These are phyloP conservation scores for Ganoderma sinense DNA, from an alignment of 1,284 basidiomycete species.

Conservation along the genomic window DNA sequence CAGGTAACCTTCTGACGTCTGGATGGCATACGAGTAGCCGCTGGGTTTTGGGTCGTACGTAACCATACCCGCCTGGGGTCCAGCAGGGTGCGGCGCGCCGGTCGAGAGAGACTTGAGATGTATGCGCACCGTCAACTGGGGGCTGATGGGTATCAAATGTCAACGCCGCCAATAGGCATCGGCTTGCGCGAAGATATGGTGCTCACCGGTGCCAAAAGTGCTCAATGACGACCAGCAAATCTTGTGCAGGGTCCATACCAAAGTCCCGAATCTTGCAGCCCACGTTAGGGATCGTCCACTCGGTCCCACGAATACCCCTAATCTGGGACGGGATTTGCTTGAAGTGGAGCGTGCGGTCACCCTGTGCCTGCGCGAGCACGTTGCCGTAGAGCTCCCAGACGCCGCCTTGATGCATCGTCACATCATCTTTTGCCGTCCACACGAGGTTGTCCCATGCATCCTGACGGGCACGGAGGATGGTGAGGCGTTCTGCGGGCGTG, in stretches of 20 bases:
- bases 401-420: slow-evolving; percentile 46
- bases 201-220: slow-evolving; percentile 39
- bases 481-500: slow-evolving; percentile 47
- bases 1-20: slow-evolving; percentile 55
- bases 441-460: slow-evolving; percentile 54
- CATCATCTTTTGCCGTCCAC: slow-evolving; percentile 45
- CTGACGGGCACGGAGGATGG: slow-evolving; percentile 51
- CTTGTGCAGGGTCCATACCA: slow-evolving; percentile 67
- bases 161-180: background rate
- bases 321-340: slow-evolving; percentile 56
- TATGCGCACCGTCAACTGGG: slow-evolving; percentile 37
- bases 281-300: slow-evolving; percentile 54
- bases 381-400: slow-evolving; percentile 68
- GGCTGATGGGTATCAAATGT: background rate
- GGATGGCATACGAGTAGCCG: slow-evolving; percentile 50
- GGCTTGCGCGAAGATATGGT: background rate
- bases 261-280: slow-evolving; percentile 61
- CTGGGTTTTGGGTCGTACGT: slow-evolving; percentile 32
- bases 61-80: slow-evolving; percentile 44
- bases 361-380: slow-evolving; percentile 57
- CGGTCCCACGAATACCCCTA: slow-evolving; percentile 52
- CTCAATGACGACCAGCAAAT: slow-evolving; percentile 63
- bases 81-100: slow-evolving; percentile 54
- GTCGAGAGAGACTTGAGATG: slow-evolving; percentile 57
- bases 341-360: slow-evolving; percentile 47